These are phyloP conservation scores for Epichloe typhina DNA, from an alignment of 2,329 filamentous ascomycete genomes.

Conservation along the genomic window DNA sequence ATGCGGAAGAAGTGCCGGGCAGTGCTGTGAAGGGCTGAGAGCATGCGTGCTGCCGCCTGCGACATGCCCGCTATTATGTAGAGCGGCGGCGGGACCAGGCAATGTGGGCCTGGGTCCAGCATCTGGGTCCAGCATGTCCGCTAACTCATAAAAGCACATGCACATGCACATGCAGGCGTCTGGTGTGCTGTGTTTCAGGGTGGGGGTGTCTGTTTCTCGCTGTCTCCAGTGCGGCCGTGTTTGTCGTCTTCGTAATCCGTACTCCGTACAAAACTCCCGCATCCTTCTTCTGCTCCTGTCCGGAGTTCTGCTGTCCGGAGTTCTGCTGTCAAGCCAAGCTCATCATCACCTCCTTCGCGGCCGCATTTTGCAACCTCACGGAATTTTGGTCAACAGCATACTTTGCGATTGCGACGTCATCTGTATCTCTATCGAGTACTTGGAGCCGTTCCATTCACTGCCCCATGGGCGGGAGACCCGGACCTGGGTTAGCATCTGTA, in stretches of 20 bases:
- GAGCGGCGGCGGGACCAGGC: too few relatives aligned
- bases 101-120: too few relatives aligned
- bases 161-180: too few relatives aligned
- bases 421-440: not conserved
- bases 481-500: conserved; percentile 1
- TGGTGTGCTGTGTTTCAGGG: not conserved
- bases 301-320: not conserved
- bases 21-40: not conserved
- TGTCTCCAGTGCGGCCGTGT: not conserved
- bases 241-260: not conserved
- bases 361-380: not conserved
- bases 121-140: too few relatives aligned
- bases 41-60: too few relatives aligned
- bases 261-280: not conserved
- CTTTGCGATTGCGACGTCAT: not conserved
- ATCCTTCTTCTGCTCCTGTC: not conserved
- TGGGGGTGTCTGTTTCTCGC: too few relatives aligned
- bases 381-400: not conserved
- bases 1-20: conserved; percentile 4
- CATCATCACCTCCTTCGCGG: not conserved
- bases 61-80: too few relatives aligned
- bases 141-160: too few relatives aligned
- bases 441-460: not conserved
- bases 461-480: not conserved
- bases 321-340: not conserved